phyloP scores from a whole-genome alignment of 805 yeast genomes.

The Yamadazyma kitorensis region DNA sequence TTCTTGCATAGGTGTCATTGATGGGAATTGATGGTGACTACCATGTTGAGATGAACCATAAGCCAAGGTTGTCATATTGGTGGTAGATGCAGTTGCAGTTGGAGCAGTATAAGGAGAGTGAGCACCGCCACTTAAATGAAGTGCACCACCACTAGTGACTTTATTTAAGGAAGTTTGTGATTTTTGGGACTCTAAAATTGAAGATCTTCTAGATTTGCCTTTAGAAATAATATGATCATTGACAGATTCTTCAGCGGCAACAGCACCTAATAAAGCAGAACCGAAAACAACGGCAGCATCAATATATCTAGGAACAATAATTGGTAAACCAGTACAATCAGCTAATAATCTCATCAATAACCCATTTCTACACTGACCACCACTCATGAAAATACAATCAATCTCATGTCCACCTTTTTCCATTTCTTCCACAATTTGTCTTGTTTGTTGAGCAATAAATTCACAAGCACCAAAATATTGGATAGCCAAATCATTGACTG shows the following conservation, averaged over 20 bases:
- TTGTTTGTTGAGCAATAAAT: slow-evolving; percentile 95
- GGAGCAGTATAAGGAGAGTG: slow-evolving; percentile 78
- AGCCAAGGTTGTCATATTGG: slow-evolving; percentile 54
- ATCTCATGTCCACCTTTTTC: slow-evolving; percentile 75
- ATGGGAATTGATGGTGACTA: slow-evolving; percentile 26
- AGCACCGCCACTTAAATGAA: slow-evolving; percentile 23
- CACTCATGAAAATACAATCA: slow-evolving; percentile 79
- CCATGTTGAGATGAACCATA: slow-evolving; percentile 32
- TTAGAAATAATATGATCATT: slow-evolving; percentile 29
- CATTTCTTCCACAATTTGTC: slow-evolving; percentile 90
- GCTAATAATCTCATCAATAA: slow-evolving; percentile 86
- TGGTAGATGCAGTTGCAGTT: slow-evolving; percentile 67
- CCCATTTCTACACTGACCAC: slow-evolving; percentile 95
- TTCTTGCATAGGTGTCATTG: slow-evolving; percentile 40
- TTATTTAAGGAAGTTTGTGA: slow-evolving; percentile 29
- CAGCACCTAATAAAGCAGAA: slow-evolving; percentile 91
- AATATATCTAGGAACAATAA: slow-evolving; percentile 89
- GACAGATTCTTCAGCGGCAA: slow-evolving; percentile 72
- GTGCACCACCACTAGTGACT: slow-evolving; percentile 11
- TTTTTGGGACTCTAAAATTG: slow-evolving; percentile 26
- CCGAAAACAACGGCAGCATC: slow-evolving; percentile 98
- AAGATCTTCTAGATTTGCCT: slow-evolving; percentile 36
- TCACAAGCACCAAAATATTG: slow-evolving; percentile 93
- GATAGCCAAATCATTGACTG: slow-evolving; percentile 80
- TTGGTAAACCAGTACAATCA: slow-evolving; percentile 88